A percentile compares a stretch with the other conserved stretches of the same genome.
These are phyloP conservation scores for Podospora bellae-mahoneyi DNA, from an alignment of 495 filamentous ascomycete species.

Conservation along the genomic window DNA sequence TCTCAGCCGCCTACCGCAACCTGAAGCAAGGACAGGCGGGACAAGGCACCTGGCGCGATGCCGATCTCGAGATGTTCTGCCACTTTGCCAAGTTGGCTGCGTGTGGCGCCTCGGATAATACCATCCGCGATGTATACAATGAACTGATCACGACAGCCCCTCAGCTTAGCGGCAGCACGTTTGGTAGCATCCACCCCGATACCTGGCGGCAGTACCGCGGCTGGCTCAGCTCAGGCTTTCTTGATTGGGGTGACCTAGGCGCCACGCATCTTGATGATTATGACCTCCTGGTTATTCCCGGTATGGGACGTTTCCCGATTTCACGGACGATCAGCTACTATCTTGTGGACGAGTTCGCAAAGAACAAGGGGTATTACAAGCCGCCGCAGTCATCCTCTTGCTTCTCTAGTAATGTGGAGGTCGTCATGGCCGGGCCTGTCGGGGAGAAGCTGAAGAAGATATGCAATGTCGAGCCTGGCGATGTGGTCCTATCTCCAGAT, in stretches of 20 bases:
- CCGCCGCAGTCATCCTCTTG: not conserved
- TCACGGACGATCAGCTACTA: not conserved
- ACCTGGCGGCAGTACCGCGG: not conserved
- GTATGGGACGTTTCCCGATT: not conserved
- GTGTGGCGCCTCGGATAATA: not conserved
- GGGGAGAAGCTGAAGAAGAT: not conserved
- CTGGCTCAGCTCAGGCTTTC: not conserved
- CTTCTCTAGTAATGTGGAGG: not conserved
- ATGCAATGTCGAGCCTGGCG: not conserved
- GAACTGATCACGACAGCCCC: not conserved
- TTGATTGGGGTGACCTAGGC: not conserved
- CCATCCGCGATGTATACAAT: not conserved
- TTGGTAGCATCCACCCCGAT: not conserved
- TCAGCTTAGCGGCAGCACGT: not conserved
- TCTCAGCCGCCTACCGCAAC: conserved; percentile 1
- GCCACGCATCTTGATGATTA: not conserved
- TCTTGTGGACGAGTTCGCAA: not conserved
- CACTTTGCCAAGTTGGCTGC: not conserved
- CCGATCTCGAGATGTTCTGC: not conserved
- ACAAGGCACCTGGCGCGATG: not conserved
- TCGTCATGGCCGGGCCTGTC: not conserved
- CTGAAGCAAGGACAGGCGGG: not conserved
- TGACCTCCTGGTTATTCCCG: not conserved
- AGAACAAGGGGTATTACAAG: not conserved
- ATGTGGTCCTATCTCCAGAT: not conserved